Evolutionary conservation across 2,329 filamentous ascomycete species (phyloP), one percentile per base, ranked within the genome.

Genomic region (Salinomyces thailandicus): DNA sequence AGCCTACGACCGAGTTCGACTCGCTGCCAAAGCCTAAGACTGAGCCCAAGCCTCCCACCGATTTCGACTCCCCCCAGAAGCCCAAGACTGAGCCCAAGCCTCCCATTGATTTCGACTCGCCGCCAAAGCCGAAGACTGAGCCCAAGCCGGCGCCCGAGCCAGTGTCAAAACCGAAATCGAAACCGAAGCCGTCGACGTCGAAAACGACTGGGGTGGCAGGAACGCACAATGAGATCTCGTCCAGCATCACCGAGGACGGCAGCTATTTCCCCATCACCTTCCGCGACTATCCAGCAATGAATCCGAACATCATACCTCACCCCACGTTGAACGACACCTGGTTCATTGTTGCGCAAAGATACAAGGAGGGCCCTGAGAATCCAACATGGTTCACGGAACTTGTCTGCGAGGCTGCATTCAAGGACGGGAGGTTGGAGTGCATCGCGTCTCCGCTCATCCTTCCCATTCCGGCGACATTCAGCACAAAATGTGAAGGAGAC

Each of bases 231-330:
- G 48, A 66, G 42, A 42, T 74, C 28, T 67, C 60, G 47, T 75
- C 72, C 1, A 27, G 53, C 2, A 67, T 69, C 0, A 71, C 65
- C 0, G 32, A 41, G 1, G 59, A 72, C 44, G 55, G 50, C 20
- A 64, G 59, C 19, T 75, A 64, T 57, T 75, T 74, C 44, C 42
- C 45, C 17, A 64, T 77, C 49, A 53, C 61, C 12, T 73, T 76
- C 43, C 62, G 58, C 8, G 52, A 53, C 20, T 46, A 59, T 5
- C 37, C 48, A 5, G 60, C 61, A 19, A 63, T 69, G 38, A 77
- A 76, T 41, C 72, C 73, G 12, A 77, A 71, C 52, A 66, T 77
- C 43, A 63, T 77, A 26, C 71, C 73, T 0, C 73, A 77, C 48
- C 72, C 71, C 2, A 54, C 48, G 1, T 48, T 61, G 5, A 53